Percentiles rank a stretch among this genome's conserved stretches.
These are phyloP conservation scores for Podila epicladia DNA, from an alignment of 192 early-diverging fungal species.

Conservation along the genomic window DNA sequence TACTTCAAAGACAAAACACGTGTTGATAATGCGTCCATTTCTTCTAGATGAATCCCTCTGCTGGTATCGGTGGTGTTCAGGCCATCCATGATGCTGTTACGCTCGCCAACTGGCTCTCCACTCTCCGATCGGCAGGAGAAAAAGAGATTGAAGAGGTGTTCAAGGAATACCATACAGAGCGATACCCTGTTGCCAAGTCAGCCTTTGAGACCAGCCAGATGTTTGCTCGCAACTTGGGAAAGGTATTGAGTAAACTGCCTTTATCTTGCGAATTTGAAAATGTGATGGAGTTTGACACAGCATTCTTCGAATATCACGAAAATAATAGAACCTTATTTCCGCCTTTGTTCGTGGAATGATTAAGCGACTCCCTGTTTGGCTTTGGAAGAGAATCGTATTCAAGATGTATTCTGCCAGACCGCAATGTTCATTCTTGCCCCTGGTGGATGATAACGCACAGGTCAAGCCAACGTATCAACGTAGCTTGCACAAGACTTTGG, in stretches of 20 bases:
- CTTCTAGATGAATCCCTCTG: not conserved
- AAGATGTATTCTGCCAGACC: not conserved
- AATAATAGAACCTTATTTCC: not conserved
- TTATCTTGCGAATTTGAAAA: too few relatives aligned
- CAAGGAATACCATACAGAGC: not conserved
- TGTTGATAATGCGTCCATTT: too few relatives aligned
- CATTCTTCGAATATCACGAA: not conserved
- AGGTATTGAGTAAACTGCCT: not conserved
- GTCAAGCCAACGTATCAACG: not conserved
- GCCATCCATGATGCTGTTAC: not conserved
- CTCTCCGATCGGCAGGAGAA: not conserved
- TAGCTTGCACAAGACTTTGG: not conserved
- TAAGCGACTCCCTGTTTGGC: not conserved
- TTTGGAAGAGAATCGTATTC: not conserved
- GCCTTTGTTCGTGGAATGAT: not conserved
- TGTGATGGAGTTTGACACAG: too few relatives aligned
- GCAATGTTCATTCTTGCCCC: not conserved
- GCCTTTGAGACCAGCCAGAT: not conserved
- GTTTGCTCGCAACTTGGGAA: not conserved
- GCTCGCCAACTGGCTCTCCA: not conserved
- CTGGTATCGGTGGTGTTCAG: not conserved
- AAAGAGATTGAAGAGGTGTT: not conserved
- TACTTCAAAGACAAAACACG: too few relatives aligned
- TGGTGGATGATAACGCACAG: not conserved
- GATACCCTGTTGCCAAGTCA: not conserved